phyloP scores from a whole-genome alignment of 805 yeast species.

The Diddensiella caesifluorescens region DNA sequence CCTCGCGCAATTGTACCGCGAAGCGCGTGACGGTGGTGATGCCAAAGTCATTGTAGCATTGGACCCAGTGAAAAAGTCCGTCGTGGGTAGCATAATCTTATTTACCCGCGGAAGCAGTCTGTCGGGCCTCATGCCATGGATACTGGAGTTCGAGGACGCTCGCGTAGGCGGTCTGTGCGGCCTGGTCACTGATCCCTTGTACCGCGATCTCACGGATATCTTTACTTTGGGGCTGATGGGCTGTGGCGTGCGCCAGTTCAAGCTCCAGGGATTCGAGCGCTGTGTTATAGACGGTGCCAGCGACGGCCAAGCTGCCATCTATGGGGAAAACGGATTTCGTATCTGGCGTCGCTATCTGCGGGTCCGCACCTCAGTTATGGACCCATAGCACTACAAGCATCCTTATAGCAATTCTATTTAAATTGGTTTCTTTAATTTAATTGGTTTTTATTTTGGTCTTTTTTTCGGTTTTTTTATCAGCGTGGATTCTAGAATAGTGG shows the following conservation, averaged over 20 bases:
- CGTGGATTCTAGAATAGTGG: too few relatives aligned
- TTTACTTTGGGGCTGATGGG: constrained; percentile 54
- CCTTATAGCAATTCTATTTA: too few relatives aligned
- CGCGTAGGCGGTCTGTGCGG: constrained; percentile 49
- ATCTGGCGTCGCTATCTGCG: constrained; percentile 24
- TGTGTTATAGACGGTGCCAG: constrained; percentile 28
- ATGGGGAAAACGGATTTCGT: constrained; percentile 24
- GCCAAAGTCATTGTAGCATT: constrained; percentile 47
- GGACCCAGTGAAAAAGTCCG: constrained; percentile 47
- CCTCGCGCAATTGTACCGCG: constrained; percentile 24
- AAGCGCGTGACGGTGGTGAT: constrained; percentile 29
- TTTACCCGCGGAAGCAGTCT: constrained; percentile 43
- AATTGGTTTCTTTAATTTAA: too few relatives aligned
- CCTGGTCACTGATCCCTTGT: constrained; percentile 46
- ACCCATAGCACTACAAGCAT: too few relatives aligned
- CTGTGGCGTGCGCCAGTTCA: constrained; percentile 47
- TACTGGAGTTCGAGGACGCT: constrained; percentile 37
- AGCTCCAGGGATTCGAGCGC: constrained; percentile 30
- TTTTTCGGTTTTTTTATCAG: too few relatives aligned
- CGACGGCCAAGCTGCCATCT: constrained; percentile 18
- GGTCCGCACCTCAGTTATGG: constrained; percentile 13
- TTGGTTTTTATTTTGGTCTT: too few relatives aligned
- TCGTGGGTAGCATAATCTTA: constrained; percentile 41
- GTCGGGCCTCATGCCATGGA: constrained; percentile 47
- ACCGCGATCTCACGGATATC: constrained; percentile 48